phyloP scores from a whole-genome alignment of 371 early-diverging fungal species.

The Rhizopus sp. region DNA sequence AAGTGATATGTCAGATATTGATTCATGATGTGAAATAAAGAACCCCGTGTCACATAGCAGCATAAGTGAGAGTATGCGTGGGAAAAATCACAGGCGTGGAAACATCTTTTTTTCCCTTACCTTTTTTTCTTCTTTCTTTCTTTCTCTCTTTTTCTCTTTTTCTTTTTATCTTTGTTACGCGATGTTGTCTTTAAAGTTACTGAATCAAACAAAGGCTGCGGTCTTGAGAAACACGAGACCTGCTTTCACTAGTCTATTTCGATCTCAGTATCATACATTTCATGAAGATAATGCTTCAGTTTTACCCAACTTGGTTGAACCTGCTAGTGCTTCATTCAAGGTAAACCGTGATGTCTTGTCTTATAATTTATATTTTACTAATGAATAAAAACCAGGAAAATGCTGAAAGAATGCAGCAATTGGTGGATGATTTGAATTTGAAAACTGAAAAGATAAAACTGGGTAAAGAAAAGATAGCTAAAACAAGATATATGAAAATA shows the following conservation, averaged over 20 bases:
- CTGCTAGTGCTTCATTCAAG: conserved; percentile 80
- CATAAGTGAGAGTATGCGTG: conserved; percentile 12
- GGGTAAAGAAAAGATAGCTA: conserved; percentile 47
- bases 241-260: conserved; percentile 6
- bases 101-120: not conserved
- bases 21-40: conserved; percentile 10
- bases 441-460: conserved; percentile 74
- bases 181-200: conserved; percentile 17
- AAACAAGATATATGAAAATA: conserved; percentile 1
- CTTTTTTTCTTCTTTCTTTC: conserved; percentile 5
- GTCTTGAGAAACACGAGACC: conserved; percentile 4
- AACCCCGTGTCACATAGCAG: not conserved
- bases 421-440: conserved; percentile 76
- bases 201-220: conserved; percentile 10
- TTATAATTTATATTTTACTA: not conserved
- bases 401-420: conserved; percentile 73
- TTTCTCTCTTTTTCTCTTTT: conserved; percentile 6
- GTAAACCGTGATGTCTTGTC: conserved; percentile 35
- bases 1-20: conserved; percentile 50
- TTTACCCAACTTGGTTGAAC: conserved; percentile 65
- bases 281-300: conserved; percentile 47
- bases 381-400: conserved; percentile 67
- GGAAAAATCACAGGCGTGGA: conserved; percentile 16
- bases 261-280: conserved; percentile 33
- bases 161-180: not conserved